These are phyloP conservation scores for Beauveria scarabaeidicola DNA, from an alignment of 2,329 filamentous ascomycete species.

Conservation along the genomic window DNA sequence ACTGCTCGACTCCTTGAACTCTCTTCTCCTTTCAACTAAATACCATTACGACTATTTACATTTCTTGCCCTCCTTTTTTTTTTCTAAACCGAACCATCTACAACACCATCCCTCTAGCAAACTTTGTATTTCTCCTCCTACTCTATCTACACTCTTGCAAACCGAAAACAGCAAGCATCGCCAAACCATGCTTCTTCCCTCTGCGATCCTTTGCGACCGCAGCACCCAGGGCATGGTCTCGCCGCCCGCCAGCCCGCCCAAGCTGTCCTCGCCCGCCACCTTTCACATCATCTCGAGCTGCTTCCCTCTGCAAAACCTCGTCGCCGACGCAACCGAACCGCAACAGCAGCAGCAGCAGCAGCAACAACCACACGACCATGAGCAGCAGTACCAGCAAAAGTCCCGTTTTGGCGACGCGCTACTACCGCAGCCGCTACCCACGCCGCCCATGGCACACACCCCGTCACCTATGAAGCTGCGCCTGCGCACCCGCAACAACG, in stretches of 20 bases:
- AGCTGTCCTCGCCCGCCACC: constrained; percentile 36
- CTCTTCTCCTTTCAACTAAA: not conserved
- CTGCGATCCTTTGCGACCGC: constrained; percentile 50
- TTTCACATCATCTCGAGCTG: constrained; percentile 51
- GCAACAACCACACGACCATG: not conserved
- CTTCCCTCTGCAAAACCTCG: constrained; percentile 52
- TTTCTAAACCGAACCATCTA: not conserved
- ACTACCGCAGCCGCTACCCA: constrained; percentile 36
- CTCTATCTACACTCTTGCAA: not conserved
- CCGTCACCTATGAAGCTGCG: constrained; percentile 46
- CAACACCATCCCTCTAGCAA: not conserved
- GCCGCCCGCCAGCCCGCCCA: constrained; percentile 49
- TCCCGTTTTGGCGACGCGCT: constrained; percentile 26
- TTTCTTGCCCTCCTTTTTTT: not conserved
- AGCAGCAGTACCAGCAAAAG: not conserved
- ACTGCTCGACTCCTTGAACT: not conserved
- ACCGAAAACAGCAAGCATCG: not conserved
- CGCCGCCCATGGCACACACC: constrained; percentile 46
- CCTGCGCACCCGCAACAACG: constrained; percentile 37
- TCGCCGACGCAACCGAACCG: constrained; percentile 25
- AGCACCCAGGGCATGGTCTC: constrained; percentile 44
- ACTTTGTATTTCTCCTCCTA: not conserved
- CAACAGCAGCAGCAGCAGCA: not conserved
- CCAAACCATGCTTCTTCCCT: constrained; percentile 47
- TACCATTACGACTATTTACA: not conserved